These are phyloP conservation scores for Dentipellis fragilis DNA, from an alignment of 768 basidiomycete genomes.

Conservation along the genomic window DNA sequence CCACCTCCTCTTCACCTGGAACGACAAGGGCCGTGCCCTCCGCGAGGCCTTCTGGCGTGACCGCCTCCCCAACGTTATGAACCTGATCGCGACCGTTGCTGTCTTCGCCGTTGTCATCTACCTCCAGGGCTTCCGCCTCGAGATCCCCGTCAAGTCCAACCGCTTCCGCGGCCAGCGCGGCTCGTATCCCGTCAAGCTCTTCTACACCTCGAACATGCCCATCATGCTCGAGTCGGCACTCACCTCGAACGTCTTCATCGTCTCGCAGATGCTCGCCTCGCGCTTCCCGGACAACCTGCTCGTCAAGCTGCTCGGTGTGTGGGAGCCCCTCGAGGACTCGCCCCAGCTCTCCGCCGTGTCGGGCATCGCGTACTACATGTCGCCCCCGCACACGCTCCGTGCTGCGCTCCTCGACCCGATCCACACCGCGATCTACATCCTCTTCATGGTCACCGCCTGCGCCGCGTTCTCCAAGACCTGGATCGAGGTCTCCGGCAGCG, in stretches of 20 bases:
- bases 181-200: conserved; percentile 93
- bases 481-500: conserved; percentile 97
- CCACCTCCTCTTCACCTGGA: conserved; percentile 97
- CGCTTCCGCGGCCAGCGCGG: conserved; percentile 94
- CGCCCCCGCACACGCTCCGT: conserved; percentile 88
- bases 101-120: conserved; percentile 97
- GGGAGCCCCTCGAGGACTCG: conserved; percentile 97
- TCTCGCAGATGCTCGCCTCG: conserved; percentile 89
- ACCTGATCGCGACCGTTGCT: conserved; percentile 82
- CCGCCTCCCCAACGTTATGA: conserved; percentile 95
- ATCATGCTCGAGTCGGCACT: conserved; percentile 97
- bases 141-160: conserved; percentile 97
- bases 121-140: conserved; percentile 96
- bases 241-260: conserved; percentile 89
- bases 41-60: conserved; percentile 99
- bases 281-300: conserved; percentile 90
- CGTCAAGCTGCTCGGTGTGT: conserved; percentile 86
- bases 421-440: conserved; percentile 84
- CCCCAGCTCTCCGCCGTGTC: conserved; percentile 85
- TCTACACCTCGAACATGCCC: conserved; percentile 99
- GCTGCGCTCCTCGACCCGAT: conserved; percentile 87
- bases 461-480: conserved; percentile 99
- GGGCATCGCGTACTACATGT: conserved; percentile 97
- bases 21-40: conserved; percentile 94
- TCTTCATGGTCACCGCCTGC: conserved; percentile 89